Evolutionary conservation across 2,329 filamentous ascomycete genomes (phyloP).

Genomic region (Hymenoscyphus scutula): DNA sequence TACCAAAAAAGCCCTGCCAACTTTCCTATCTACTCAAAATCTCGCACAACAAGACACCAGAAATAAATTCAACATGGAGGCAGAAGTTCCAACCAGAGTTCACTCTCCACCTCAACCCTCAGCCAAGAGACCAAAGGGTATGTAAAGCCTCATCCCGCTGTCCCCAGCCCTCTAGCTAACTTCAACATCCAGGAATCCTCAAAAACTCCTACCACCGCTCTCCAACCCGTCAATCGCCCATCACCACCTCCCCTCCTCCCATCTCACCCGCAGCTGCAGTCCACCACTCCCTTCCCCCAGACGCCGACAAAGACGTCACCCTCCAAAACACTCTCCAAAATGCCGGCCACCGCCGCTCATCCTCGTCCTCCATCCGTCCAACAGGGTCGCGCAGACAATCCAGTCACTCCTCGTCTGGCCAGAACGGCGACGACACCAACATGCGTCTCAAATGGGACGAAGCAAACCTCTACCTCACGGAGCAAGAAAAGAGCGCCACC

Average conservation of each 20-base stretch:
- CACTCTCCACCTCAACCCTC: slow-evolving; percentile 36
- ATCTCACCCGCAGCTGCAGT: slow-evolving; percentile 29
- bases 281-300: slow-evolving; percentile 33
- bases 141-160: not conserved
- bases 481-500: slow-evolving; percentile 89
- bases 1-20: not conserved
- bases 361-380: slow-evolving; percentile 64
- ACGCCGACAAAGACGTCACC: slow-evolving; percentile 82
- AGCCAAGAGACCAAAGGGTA: slow-evolving; percentile 40
- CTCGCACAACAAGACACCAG: not conserved
- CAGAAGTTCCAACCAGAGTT: slow-evolving; percentile 28
- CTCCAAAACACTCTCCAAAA: slow-evolving; percentile 94
- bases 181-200: slow-evolving; percentile 71
- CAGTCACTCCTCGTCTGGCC: slow-evolving; percentile 28
- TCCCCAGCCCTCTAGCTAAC: slow-evolving; percentile 3
- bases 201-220: slow-evolving; percentile 79
- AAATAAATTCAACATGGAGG: slow-evolving; percentile 23
- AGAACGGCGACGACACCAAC: slow-evolving; percentile 48
- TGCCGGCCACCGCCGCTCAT: slow-evolving; percentile 82
- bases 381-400: slow-evolving; percentile 43
- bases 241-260: slow-evolving; percentile 45
- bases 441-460: slow-evolving; percentile 96
- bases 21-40: not conserved
- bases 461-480: slow-evolving; percentile 93
- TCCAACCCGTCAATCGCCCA: slow-evolving; percentile 43